Evolutionary conservation across 352 stramenopile genomes (phyloP), one percentile per base, ranked within the genome.

Genomic region (Blastocystis sp.): DNA sequence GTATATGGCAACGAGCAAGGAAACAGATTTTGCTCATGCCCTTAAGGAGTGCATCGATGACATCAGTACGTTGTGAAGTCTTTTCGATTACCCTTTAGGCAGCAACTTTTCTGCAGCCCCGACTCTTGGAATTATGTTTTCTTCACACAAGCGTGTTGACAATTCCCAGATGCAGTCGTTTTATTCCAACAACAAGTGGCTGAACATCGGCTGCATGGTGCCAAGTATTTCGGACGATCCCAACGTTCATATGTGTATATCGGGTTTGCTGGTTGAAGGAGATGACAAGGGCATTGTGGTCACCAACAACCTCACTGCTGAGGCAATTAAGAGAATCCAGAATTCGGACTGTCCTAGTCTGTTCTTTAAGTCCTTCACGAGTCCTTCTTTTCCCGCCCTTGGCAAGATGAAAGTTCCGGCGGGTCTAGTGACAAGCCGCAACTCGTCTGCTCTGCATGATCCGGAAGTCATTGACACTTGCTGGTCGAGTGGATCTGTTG

Each of bases 31-130:
- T 59, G 56, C 67, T 21, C 21, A 24, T n/a, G 67, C 67, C 18
- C 34, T 78, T n/a, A 78, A 78, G 36, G 67, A 78, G 67, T 78
- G 67, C 32, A 32, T 78, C 4, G 67, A 78, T 27, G 67, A 78
- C n/a, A 18, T 78, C 38, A 57, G 67, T 78, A 78, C 8, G 8
- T 16, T 3, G 4, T 14, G 3, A 6, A 18, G 9, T 6, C 18
- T 11, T 27, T 29, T 34, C 24, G 14, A 4, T 61, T 3, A 34
- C n/a, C 9, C 42, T 48, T 8, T 59, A 78, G 67, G 36, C n/a
- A 63, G 36, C 27, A 78, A 78, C 67, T 78, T 78, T 24, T 78
- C 67, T 36, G 53, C n/a, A 44, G n/a, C n/a, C 21, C 67, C 67
- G 24, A 61, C 67, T n/a, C 49, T 78, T 24, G 67, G 36, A 42